phyloP scores from a whole-genome alignment of 495 filamentous ascomycete genomes.

The Darksidea phi region DNA sequence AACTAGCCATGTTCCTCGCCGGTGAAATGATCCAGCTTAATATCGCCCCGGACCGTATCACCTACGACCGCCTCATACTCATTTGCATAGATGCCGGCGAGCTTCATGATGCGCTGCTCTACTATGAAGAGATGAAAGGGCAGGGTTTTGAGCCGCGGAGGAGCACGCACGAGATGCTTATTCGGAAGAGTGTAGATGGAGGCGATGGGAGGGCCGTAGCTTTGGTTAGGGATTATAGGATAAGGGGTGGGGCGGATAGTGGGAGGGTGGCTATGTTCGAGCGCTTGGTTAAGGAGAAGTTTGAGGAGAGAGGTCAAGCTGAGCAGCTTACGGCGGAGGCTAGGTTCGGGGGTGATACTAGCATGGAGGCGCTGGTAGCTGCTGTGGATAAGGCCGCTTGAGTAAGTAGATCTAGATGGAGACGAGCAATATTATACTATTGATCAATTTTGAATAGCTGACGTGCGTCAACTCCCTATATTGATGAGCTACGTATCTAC shows the following conservation, averaged over 20 bases:
- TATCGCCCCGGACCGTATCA: conserved; percentile 58
- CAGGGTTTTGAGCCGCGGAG: conserved; percentile 35
- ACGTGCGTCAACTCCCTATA: too few species aligned
- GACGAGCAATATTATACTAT: too few species aligned
- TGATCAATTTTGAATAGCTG: too few species aligned
- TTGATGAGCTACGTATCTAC: too few species aligned
- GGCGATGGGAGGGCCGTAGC: conserved; percentile 17
- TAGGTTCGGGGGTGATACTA: neutral
- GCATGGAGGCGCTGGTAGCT: too few species aligned
- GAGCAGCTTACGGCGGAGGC: neutral
- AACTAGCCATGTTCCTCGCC: conserved; percentile 65
- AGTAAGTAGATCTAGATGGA: too few species aligned
- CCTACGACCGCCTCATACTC: conserved; percentile 68
- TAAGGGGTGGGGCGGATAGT: neutral
- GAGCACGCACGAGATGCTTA: conserved; percentile 44
- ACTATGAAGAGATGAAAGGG: conserved; percentile 55
- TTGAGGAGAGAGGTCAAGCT: neutral
- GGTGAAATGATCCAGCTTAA: conserved; percentile 69
- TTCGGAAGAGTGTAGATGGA: neutral
- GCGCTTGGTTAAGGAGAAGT: neutral
- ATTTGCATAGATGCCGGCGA: conserved; percentile 57
- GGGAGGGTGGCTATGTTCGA: neutral
- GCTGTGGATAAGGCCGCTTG: too few species aligned
- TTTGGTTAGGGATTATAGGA: conserved; percentile 22
- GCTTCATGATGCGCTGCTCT: conserved; percentile 58